Percentiles rank a stretch among this genome's conserved stretches.
Conservation (phyloP, 352 stramenopile species). For the Phytophthora pseudosyringae region DNA sequence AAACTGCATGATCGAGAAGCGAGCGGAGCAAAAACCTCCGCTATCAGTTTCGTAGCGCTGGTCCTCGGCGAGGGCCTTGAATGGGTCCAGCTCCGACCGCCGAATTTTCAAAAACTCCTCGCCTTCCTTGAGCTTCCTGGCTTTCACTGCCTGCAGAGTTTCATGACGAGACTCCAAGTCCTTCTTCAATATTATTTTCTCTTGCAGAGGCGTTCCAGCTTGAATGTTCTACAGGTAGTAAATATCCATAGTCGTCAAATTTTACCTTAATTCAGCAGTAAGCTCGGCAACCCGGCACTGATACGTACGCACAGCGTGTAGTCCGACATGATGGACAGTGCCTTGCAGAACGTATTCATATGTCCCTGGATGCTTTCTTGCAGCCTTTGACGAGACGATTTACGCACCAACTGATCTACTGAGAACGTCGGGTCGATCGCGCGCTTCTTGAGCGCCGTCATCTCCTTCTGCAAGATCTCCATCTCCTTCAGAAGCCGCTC, state of each 20-base stretch:
- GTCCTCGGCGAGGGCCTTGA: slow-evolving; percentile 38
- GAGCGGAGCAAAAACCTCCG: slow-evolving; percentile 54
- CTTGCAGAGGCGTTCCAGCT: slow-evolving; percentile 37
- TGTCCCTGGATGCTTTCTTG: slow-evolving; percentile 23
- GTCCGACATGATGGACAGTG: slow-evolving; percentile 37
- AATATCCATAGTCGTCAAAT: background rate
- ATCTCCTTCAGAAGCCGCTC: slow-evolving; percentile 33
- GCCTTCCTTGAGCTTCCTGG: slow-evolving; percentile 31
- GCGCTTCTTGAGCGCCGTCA: slow-evolving; percentile 39
- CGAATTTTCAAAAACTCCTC: slow-evolving; percentile 43
- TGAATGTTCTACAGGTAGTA: slow-evolving; percentile 29
- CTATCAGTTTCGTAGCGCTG: slow-evolving; percentile 50
- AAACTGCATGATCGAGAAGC: slow-evolving; percentile 65
- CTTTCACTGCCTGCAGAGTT: slow-evolving; percentile 29
- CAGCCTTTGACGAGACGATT: slow-evolving; percentile 21
- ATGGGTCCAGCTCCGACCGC: slow-evolving; percentile 26
- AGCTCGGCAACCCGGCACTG: background rate
- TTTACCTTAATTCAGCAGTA: background rate
- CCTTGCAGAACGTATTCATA: slow-evolving; percentile 31
- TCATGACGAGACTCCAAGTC: slow-evolving; percentile 22
- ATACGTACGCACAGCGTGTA: slow-evolving; percentile 41
- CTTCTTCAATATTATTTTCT: slow-evolving; percentile 31
- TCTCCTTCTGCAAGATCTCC: slow-evolving; percentile 32
- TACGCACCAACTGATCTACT: slow-evolving; percentile 15
- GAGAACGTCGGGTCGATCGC: slow-evolving; percentile 17